Base-by-base conservation (phyloP, 2,329 filamentous ascomycete genomes). In the Raffaelea albimanens region DNA sequence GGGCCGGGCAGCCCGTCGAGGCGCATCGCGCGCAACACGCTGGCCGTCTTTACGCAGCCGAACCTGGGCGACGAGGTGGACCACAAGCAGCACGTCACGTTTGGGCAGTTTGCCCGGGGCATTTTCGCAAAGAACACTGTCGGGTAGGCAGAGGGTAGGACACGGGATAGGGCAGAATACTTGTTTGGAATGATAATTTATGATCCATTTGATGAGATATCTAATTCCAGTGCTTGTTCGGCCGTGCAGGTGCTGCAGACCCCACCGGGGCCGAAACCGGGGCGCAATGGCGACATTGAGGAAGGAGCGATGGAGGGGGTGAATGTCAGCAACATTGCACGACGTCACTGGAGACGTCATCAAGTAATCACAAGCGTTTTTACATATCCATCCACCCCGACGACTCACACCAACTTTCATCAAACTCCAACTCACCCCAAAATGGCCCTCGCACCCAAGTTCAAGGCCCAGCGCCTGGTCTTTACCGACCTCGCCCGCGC, bases 21-120 rank as follows among this genome's bases (percentile, higher is more conserved):
- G 40, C 68, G 69, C 23, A 75, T 90, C 50, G 85, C 85, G 23
- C 71, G 85, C 50, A 97, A 97, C 67, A 98, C 93, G 10, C 67
- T 98, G 55, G 93, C 93, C 1, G 89, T 97, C 10, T 98, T 97
- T 61, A 98, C 91, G 50, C 93, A 98, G 74, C 93, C 93, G 21
- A 95, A 96, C 68, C 65, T 97, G 51, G 85, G 78, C 57, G 86
- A 90, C 56, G 76, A 80, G 66, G 83, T 91, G 14, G 86, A 91
- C 59, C 73, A 78, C 49, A 70, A 76, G 60, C 73, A 79, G 57
- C 74, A 77, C 34, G 71, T 81, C 48, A 84, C 78, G 36, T 91
- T 90, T 73, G 86, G 84, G 20, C 77, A 84, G 58, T 88, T 90
- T 70, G 85, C 85, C 3, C 64, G 76, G 45, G 75, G 75, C 0